Base-by-base conservation (phyloP, 192 early-diverging fungal species). In the Backusella australiensis region DNA sequence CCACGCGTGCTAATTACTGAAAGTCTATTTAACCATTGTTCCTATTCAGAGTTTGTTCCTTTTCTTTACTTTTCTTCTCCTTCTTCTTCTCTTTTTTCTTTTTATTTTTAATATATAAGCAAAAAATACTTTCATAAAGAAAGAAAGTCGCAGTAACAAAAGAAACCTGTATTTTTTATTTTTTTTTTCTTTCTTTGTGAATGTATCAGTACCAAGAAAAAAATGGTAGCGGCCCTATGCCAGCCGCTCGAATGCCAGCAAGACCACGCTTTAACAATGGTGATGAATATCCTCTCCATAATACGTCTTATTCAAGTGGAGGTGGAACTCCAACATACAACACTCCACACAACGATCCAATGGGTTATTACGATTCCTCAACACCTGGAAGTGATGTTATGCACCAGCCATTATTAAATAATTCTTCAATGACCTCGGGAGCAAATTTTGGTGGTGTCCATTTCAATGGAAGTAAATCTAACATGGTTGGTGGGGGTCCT, bases 401-500 rank as follows among this genome's bases (percentile, higher is more conserved):
- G 41, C 23, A 75, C 17, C 59, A 66, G 23, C 73, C 73, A 59
- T 34, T 67, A 34, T 23, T 74, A 19, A 67, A 75, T 67, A 32
- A 23, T 32, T 71, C 69, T 5, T 46, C 69, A 23, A 71, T 71
- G 34, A 15, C 69, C 15, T 32, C 69, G 34, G 39, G 38, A 15
- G 41, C 41, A 15, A 71, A 38, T 69, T 21, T 34, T 38, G 35
- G 67, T 21, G 35, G 67, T 69, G 67, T 34, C 19, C 35, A 38
- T n/a, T 21, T 21, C 7, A 21, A 21, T 38, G 67, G 67, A 17
- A 42, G 41, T 7, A 44, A 39, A 32, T 71, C 69, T 49, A 71
- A 71, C 17, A 71, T 71, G 69, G 15, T 71, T 32, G 69, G 69
- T 32, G 69, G 69, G 14, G 69, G 69, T 39, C 69, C 69, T 44